Evolutionary conservation across 176 grass and related monocot genomes (phyloP), one percentile per base, ranked within the genome.

Genomic region (Triticum turgidum): DNA sequence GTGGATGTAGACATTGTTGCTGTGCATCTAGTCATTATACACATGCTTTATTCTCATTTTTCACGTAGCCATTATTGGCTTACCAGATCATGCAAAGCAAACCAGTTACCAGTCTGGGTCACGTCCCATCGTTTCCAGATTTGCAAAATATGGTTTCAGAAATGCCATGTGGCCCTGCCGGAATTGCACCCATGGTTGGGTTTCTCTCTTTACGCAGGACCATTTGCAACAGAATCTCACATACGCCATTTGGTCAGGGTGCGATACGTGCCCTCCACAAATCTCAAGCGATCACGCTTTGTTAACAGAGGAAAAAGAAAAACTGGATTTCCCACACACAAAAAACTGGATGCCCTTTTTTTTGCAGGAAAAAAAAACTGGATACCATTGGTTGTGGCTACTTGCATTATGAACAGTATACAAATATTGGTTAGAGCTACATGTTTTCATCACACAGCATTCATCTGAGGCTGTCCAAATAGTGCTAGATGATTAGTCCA

Each of bases 181-280:
- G 44, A 47, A 47, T 47, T 47, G 44, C 44, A 47, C 44, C 44
- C 44, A 47, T 47, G 44, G 44, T 4, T 47, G 44, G 44, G 44
- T 47, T 13, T 47, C 44, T 47, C 44, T 47, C 3, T 47, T 45
- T 45, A 12, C 3, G 11, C 44, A 47, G 44, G 44, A 68, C 74
- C 80, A 44, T 87, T 51, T 20, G 75, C 59, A 38, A 74, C 80
- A 80, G 85, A 87, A 91, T 87, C 80, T 84, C 79, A 10, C 45
- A 84, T 80, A 21, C 45, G 89, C 75, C 59, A 11, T 65, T 37
- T 38, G 80, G 80, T 91, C 80, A 45, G 61, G 67, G 22, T 56
- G 78, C 69, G 0, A 52, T 54, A 47, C 45, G 0, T 76, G 56
- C 5, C 70, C 49, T 52, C 49, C 47, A 39, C 33, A 6, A 76